phyloP scores from a whole-genome alignment of 192 early-diverging fungal genomes.

The Oehlia diaphana region DNA sequence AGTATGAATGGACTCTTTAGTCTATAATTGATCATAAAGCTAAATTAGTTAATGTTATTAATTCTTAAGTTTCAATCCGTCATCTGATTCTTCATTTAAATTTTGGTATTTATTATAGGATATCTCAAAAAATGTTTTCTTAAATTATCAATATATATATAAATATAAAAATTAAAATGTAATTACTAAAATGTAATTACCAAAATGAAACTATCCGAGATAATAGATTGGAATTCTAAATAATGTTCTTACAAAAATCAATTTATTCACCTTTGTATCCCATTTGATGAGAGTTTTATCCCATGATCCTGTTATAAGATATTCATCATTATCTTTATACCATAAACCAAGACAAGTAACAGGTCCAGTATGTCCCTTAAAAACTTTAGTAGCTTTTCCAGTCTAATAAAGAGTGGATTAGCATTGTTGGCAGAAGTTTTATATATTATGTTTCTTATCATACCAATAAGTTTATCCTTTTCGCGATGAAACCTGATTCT shows the following conservation, averaged over 20 bases:
- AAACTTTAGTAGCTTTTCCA: constrained; percentile 50
- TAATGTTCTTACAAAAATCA: not conserved
- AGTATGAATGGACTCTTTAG: constrained; percentile 64
- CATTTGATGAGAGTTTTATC: constrained; percentile 88
- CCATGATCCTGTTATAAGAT: constrained; percentile 90
- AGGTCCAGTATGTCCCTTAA: constrained; percentile 69
- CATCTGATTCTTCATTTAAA: too few relatives aligned
- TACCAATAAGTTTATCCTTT: constrained; percentile 68
- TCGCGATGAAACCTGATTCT: constrained; percentile 70
- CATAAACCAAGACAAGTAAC: constrained; percentile 66
- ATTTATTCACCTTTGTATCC: constrained; percentile 62
- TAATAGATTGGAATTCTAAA: not conserved
- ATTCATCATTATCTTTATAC: constrained; percentile 47
- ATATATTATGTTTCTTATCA: not conserved
- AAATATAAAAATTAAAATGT: too few relatives aligned
- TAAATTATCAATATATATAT: too few relatives aligned
- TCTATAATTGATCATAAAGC: constrained; percentile 34
- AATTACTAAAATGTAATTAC: too few relatives aligned
- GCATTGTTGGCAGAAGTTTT: not conserved
- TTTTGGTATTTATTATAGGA: too few relatives aligned
- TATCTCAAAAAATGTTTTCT: too few relatives aligned
- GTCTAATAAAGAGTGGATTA: constrained; percentile 36
- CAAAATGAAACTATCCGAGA: too few relatives aligned
- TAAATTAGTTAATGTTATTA: not conserved
- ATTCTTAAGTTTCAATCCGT: too few relatives aligned